Conservation (phyloP, 1,284 basidiomycete species). For the Boletus chippewaensis region DNA sequence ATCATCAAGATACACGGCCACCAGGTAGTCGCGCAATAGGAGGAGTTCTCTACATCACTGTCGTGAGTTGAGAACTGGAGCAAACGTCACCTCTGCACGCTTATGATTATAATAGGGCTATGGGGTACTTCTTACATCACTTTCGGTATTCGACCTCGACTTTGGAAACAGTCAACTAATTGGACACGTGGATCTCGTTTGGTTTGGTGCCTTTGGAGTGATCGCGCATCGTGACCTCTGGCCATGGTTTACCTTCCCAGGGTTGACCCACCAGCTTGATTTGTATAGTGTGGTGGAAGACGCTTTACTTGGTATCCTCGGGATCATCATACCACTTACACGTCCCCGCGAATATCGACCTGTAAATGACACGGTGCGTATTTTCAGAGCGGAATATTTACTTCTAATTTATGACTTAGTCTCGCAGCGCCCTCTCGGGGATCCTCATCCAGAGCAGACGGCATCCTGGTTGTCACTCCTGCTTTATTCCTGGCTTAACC, state of each 20-base stretch:
- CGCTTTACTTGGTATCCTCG: slow-evolving; percentile 5
- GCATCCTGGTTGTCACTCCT: slow-evolving; percentile 50
- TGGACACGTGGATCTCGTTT: slow-evolving; percentile 8
- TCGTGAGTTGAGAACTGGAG: slow-evolving; percentile 6
- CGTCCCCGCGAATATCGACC: slow-evolving; percentile 5
- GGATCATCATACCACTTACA: slow-evolving; percentile 9
- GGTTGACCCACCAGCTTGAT: background rate
- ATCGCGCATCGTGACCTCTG: slow-evolving; percentile 11
- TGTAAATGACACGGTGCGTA: slow-evolving; percentile 4
- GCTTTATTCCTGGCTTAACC: slow-evolving; percentile 55
- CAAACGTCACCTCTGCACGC: background rate
- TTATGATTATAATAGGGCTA: slow-evolving; percentile 2
- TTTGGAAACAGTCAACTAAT: background rate
- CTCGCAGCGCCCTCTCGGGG: slow-evolving; percentile 30
- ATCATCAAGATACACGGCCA: background rate
- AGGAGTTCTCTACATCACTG: background rate
- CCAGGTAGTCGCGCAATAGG: background rate
- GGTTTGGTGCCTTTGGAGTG: slow-evolving; percentile 1
- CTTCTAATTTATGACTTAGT: background rate
- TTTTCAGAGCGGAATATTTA: background rate
- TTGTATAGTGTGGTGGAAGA: background rate
- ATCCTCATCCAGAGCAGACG: slow-evolving; percentile 64
- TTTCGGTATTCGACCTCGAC: background rate
- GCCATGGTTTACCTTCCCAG: slow-evolving; percentile 11
- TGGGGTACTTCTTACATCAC: slow-evolving; percentile 8